Conservation (phyloP, 345 rosid genomes). For the Eucalyptus erythrocorys region DNA sequence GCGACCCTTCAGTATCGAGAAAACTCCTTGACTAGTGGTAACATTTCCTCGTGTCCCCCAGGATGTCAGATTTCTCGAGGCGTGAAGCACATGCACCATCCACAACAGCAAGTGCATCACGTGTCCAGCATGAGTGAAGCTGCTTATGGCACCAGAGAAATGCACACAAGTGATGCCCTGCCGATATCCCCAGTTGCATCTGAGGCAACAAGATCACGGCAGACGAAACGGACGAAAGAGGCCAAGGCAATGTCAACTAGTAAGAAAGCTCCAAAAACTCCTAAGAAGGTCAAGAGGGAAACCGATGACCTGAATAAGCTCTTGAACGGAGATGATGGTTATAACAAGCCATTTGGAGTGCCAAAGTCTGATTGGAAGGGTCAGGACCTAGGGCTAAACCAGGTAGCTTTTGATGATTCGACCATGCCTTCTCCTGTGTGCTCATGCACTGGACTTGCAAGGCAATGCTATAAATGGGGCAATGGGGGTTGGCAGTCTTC, state of each 20-base stretch:
- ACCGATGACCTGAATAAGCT: conserved; percentile 54
- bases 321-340: conserved; percentile 49
- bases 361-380: conserved; percentile 82
- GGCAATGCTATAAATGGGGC: conserved; percentile 99
- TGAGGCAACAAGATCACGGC: conserved; percentile 53
- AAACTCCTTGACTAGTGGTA: conserved; percentile 44
- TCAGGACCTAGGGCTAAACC: conserved; percentile 83
- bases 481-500: conserved; percentile 99
- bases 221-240: conserved; percentile 64
- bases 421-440: conserved; percentile 91
- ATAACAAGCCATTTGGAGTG: conserved; percentile 26
- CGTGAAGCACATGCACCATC: conserved; percentile 76
- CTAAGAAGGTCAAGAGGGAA: conserved; percentile 71
- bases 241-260: conserved; percentile 29
- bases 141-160: conserved; percentile 46
- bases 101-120: conserved; percentile 56
- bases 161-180: conserved; percentile 33
- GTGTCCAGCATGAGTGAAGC: conserved; percentile 43
- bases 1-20: conserved; percentile 83
- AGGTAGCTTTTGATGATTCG: conserved; percentile 77
- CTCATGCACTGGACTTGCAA: conserved; percentile 79
- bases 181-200: conserved; percentile 32
- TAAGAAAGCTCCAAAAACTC: conserved; percentile 56
- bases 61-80: conserved; percentile 82
- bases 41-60: conserved; percentile 50